phyloP scores from a whole-genome alignment of 768 basidiomycete species.

The Leccinum olivaceopallidum region DNA sequence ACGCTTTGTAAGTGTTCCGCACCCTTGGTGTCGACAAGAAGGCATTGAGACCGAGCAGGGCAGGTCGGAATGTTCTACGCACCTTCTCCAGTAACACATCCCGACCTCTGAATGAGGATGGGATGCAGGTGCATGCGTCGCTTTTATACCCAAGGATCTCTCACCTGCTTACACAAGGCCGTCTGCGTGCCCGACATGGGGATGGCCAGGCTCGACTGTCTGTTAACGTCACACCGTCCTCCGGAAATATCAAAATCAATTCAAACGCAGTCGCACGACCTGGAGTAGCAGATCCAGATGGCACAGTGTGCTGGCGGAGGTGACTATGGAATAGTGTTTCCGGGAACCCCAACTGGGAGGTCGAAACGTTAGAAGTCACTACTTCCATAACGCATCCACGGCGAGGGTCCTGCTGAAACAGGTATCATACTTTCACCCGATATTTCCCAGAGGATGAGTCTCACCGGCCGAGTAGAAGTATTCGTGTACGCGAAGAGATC shows the following conservation, averaged over 20 bases:
- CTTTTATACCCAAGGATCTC: slow-evolving; percentile 33
- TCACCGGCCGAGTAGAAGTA: slow-evolving; percentile 22
- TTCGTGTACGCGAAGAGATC: slow-evolving; percentile 25
- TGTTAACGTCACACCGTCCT: slow-evolving; percentile 31
- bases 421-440: slow-evolving; percentile 24
- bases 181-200: slow-evolving; percentile 25
- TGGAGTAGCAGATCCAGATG: slow-evolving; percentile 23
- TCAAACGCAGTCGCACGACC: slow-evolving; percentile 31
- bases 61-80: slow-evolving; percentile 24
- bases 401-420: slow-evolving; percentile 31
- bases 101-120: slow-evolving; percentile 10
- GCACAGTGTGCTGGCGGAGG: slow-evolving; percentile 10
- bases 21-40: slow-evolving; percentile 41
- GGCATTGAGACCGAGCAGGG: slow-evolving; percentile 20
- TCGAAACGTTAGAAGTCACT: slow-evolving; percentile 31
- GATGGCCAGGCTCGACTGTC: slow-evolving; percentile 20
- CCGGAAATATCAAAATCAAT: slow-evolving; percentile 27
- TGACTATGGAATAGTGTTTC: slow-evolving; percentile 19
- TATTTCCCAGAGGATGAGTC: slow-evolving; percentile 28
- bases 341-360: slow-evolving; percentile 28
- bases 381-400: slow-evolving; percentile 34
- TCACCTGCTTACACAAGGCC: slow-evolving; percentile 32
- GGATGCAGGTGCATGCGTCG: slow-evolving; percentile 5
- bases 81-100: slow-evolving; percentile 68
- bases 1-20: slow-evolving; percentile 55